phyloP scores from a whole-genome alignment of 169 alveolate genomes.

The Cytauxzoon felis region DNA sequence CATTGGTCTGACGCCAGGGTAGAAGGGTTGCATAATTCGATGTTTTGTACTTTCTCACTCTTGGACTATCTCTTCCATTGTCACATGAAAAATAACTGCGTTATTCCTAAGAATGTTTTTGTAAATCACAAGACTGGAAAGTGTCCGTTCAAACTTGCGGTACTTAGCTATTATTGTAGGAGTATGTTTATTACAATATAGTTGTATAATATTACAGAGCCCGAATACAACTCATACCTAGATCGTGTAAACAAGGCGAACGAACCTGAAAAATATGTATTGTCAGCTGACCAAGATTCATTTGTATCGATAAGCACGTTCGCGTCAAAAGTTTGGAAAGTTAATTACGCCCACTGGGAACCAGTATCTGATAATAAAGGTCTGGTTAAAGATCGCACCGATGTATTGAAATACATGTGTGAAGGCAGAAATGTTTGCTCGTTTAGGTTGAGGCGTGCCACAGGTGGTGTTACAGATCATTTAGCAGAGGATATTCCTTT shows the following conservation, averaged over 20 bases:
- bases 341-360: constrained; percentile 50
- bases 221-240: constrained; percentile 8
- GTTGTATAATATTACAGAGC: constrained; percentile 4
- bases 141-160: constrained; percentile 5
- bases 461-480: constrained; percentile 30
- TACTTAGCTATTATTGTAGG: constrained; percentile 13
- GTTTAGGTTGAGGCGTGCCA: constrained; percentile 43
- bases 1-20: constrained; percentile 42
- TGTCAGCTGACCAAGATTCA: constrained; percentile 56
- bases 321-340: constrained; percentile 19
- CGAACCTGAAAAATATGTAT: neutral
- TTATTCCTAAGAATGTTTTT: constrained; percentile 1
- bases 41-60: neutral
- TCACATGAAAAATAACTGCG: constrained; percentile 3
- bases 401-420: constrained; percentile 41
- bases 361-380: constrained; percentile 29
- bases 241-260: constrained; percentile 1
- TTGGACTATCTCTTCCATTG: constrained; percentile 1
- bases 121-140: neutral
- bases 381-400: constrained; percentile 52
- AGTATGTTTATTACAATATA: constrained; percentile 13
- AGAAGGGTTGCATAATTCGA: constrained; percentile 12
- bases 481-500: constrained; percentile 32
- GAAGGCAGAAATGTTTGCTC: constrained; percentile 54
- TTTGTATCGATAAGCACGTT: constrained; percentile 41